Evolutionary conservation across 257 asterid genomes (phyloP).

Genomic region (Solanum boliviense): DNA sequence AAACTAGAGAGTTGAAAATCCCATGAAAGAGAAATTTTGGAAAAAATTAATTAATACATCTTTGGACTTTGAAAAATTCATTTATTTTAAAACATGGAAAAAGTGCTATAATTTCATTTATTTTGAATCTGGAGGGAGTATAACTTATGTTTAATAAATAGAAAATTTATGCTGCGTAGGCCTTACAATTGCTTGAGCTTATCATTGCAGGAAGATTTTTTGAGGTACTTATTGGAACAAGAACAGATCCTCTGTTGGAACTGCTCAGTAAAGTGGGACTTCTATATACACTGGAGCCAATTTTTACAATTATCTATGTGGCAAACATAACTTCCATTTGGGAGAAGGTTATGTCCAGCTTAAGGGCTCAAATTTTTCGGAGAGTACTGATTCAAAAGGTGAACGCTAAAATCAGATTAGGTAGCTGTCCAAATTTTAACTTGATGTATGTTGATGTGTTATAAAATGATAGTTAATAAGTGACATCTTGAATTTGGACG

Average conservation of each 20-base stretch:
- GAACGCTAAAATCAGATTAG: background rate
- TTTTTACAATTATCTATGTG: slow-evolving; percentile 65
- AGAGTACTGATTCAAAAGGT: slow-evolving; percentile 95
- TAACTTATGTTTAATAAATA: background rate
- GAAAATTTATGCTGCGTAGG: background rate
- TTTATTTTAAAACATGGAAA: background rate
- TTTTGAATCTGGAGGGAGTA: background rate
- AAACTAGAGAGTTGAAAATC: background rate
- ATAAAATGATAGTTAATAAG: background rate
- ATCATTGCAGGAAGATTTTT: slow-evolving; percentile 68
- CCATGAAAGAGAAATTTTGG: background rate
- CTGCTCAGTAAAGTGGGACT: slow-evolving; percentile 60
- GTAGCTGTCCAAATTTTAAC: background rate
- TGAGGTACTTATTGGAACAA: slow-evolving; percentile 73
- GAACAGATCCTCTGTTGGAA: slow-evolving; percentile 62
- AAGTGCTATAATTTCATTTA: background rate
- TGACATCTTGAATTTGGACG: background rate
- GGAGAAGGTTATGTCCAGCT: slow-evolving; percentile 98
- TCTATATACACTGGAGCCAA: slow-evolving; percentile 68
- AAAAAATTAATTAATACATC: background rate
- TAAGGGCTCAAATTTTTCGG: slow-evolving; percentile 91
- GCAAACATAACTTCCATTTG: slow-evolving; percentile 80
- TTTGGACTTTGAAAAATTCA: background rate
- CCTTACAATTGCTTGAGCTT: background rate
- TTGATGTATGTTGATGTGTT: background rate